Percentiles rank a stretch among this genome's conserved stretches.
These are phyloP conservation scores for Botrytis elliptica DNA, from an alignment of 2,329 filamentous ascomycete species.

Conservation along the genomic window DNA sequence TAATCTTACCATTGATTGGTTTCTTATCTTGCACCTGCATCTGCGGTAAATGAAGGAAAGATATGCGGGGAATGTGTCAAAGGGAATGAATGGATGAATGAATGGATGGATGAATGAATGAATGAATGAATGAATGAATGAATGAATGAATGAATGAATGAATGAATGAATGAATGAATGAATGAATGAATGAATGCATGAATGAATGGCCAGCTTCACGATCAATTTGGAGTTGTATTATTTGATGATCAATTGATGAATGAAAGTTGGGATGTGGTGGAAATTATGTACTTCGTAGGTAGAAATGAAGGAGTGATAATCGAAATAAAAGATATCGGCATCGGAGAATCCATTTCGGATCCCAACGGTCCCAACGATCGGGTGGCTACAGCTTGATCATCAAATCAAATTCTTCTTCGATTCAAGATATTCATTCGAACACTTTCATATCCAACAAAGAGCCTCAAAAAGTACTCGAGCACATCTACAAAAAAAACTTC, in stretches of 20 bases:
- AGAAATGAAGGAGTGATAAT: background rate
- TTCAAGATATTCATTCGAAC: background rate
- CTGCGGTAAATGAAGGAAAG: background rate
- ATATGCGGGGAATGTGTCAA: background rate
- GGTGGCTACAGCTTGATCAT: constrained; percentile 3
- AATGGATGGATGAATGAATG: background rate
- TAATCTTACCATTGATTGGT: background rate
- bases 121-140: background rate
- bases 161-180: background rate
- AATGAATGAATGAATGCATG: background rate
- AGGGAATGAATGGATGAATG: background rate
- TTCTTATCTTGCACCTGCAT: background rate
- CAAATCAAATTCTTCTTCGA: constrained; percentile 5
- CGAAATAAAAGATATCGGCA: background rate
- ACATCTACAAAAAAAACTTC: background rate
- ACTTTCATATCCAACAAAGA: background rate
- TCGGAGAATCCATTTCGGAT: background rate
- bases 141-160: background rate
- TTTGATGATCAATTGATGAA: background rate
- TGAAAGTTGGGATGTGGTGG: background rate
- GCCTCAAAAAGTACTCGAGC: background rate
- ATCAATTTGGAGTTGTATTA: background rate
- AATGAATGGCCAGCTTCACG: background rate
- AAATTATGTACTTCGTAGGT: background rate
- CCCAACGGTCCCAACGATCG: background rate